Evolutionary conservation across 2,329 filamentous ascomycete genomes (phyloP).

Genomic region (Stemphylium vesicarium): DNA sequence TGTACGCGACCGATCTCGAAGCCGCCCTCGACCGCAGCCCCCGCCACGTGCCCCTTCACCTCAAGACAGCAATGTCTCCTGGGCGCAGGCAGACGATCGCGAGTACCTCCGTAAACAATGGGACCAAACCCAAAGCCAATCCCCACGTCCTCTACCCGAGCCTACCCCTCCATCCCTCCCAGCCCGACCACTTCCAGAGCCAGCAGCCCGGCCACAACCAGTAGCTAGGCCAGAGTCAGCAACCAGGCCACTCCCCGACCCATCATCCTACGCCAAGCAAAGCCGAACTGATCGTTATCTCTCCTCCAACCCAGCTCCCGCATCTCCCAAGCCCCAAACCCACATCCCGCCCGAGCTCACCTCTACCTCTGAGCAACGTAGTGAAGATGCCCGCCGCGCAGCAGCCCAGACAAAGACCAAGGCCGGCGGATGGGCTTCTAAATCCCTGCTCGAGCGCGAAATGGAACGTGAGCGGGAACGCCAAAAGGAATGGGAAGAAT

Average conservation of each 20-base stretch:
- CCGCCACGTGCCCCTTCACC: slow-evolving; percentile 50
- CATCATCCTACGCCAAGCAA: slow-evolving; percentile 38
- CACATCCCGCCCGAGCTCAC: slow-evolving; percentile 60
- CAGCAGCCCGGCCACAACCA: slow-evolving; percentile 42
- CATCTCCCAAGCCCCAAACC: slow-evolving; percentile 49
- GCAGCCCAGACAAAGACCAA: slow-evolving; percentile 67
- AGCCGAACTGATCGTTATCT: slow-evolving; percentile 66
- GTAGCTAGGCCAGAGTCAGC: slow-evolving; percentile 38
- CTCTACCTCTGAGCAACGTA: slow-evolving; percentile 66
- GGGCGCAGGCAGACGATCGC: slow-evolving; percentile 67
- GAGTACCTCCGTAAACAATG: slow-evolving; percentile 67
- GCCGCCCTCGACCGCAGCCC: slow-evolving; percentile 41
- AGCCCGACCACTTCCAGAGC: slow-evolving; percentile 58
- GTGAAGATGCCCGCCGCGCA: slow-evolving; percentile 65
- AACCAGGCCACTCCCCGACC: slow-evolving; percentile 42
- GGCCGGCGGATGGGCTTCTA: slow-evolving; percentile 68
- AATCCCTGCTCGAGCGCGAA: slow-evolving; percentile 76
- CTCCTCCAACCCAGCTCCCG: slow-evolving; percentile 60
- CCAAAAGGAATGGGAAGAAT: slow-evolving; percentile 80
- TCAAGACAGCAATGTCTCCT: slow-evolving; percentile 65
- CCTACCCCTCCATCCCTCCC: slow-evolving; percentile 39
- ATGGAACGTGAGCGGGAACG: slow-evolving; percentile 81
- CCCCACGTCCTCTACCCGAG: slow-evolving; percentile 44
- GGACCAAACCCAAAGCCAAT: slow-evolving; percentile 50
- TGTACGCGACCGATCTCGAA: slow-evolving; percentile 44